Evolutionary conservation across 2,329 filamentous ascomycete genomes (phyloP), one percentile per base, ranked within the genome.

Genomic region (Claviceps maximensis): DNA sequence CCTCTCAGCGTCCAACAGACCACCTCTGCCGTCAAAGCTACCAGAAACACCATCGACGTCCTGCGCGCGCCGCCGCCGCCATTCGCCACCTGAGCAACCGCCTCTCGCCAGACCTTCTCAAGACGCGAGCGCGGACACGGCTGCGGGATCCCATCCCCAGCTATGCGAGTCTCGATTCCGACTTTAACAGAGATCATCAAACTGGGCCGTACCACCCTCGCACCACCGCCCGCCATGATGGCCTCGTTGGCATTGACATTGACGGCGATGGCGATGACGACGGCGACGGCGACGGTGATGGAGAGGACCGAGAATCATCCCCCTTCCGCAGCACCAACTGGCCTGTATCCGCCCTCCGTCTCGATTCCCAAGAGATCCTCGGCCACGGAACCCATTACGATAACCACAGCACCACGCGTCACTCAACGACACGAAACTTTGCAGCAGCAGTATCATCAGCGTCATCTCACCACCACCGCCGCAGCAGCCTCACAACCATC

Each of bases 141-240:
- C 65, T 40, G 55, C 53, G 59, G n/a, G 54, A 55, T 1, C 56
- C 62, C 12, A 58, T 56, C 10, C 60, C 58, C 33, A 66, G 64
- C 48, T 68, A 67, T 38, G 57, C 63, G 29, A 67, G 63, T 50
- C 59, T 69, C 19, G 60, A 60, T 17, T 69, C 66, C 2, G 60
- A 65, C 8, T 45, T 51, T 7, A 47, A 53, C 29, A 47, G 51
- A 12, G 29, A 47, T 12, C 38, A 29, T 33, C 36, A 15, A 17
- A 45, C 27, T n/a, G n/a, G 23, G 12, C 29, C 27, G 10, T 36
- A 47, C 9, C n/a, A 6, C 45, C 27, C 27, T 17, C n/a, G 17
- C 27, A 33, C 48, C 19, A 10, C 9, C 19, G 10, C 19, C n/a
- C 47, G 15, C 13, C n/a, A n/a, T 6, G 15, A 27, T n/a, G 19